These are phyloP conservation scores for Verticillium nubilum DNA, from an alignment of 2,329 filamentous ascomycete species.

Conservation along the genomic window DNA sequence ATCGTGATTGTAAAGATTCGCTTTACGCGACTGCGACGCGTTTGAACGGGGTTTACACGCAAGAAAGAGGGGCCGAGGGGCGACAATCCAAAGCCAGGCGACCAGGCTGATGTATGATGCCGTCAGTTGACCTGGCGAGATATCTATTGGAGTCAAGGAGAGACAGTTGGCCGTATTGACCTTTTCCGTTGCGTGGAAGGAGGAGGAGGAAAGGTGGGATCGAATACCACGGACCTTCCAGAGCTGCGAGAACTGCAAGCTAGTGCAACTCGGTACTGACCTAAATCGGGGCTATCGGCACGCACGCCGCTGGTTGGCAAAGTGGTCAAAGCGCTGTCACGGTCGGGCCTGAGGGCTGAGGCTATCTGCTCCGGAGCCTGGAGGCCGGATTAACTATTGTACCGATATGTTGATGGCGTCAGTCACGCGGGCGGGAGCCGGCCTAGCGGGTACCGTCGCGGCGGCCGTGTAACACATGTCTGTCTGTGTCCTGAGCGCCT, in stretches of 20 bases:
- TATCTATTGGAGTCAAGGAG: neutral
- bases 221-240: neutral
- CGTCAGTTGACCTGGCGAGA: neutral
- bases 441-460: neutral
- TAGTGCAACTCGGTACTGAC: neutral
- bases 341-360: neutral
- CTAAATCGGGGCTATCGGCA: neutral
- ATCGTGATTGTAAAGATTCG: slow-evolving; percentile 36
- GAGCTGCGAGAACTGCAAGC: neutral
- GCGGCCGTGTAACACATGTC: neutral
- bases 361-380: neutral
- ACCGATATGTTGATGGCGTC: neutral
- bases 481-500: neutral
- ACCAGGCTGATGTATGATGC: neutral
- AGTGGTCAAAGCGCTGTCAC: neutral
- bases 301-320: neutral
- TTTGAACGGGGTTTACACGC: slow-evolving; percentile 14
- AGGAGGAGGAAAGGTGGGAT: neutral
- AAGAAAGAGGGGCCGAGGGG: neutral
- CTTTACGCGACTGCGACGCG: slow-evolving; percentile 55
- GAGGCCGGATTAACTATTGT: neutral
- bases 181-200: neutral
- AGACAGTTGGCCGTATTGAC: neutral
- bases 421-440: neutral
- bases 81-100: neutral